Conservation (phyloP, 2,329 filamentous ascomycete genomes). For the Cryphonectria naterciae region DNA sequence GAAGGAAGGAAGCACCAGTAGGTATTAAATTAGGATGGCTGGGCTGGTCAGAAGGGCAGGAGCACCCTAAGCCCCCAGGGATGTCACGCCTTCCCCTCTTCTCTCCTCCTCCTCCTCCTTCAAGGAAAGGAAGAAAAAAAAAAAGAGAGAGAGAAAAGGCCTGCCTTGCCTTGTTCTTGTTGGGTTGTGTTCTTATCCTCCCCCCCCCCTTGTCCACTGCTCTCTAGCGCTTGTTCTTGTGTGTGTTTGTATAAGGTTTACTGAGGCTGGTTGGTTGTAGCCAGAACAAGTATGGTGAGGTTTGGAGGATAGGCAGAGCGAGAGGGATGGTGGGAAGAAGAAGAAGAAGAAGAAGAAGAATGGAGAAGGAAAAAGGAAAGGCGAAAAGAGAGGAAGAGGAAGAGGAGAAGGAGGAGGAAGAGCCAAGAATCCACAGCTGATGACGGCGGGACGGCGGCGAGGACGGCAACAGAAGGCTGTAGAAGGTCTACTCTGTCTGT, state of each 20-base stretch:
- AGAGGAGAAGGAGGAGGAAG: background rate
- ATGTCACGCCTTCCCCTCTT: background rate
- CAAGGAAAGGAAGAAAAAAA: too few species aligned
- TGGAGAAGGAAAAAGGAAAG: too few species aligned
- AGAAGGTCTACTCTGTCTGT: conserved; percentile 9
- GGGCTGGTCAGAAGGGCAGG: conserved; percentile 2
- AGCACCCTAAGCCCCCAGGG: background rate
- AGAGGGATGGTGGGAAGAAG: background rate
- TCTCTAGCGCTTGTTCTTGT: too few species aligned
- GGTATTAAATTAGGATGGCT: conserved; percentile 28
- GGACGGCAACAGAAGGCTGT: conserved; percentile 25
- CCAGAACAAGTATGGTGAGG: background rate
- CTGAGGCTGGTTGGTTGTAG: too few species aligned
- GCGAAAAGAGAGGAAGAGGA: background rate
- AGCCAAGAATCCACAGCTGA: conserved; percentile 15
- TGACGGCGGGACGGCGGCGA: conserved; percentile 23
- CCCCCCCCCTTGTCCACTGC: too few species aligned
- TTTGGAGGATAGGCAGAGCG: background rate
- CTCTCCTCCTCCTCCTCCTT: background rate
- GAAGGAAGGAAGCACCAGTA: background rate
- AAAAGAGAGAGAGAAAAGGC: background rate
- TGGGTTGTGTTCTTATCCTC: too few species aligned
- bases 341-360: background rate
- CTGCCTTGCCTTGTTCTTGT: background rate
- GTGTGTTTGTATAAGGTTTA: too few species aligned